phyloP scores from a whole-genome alignment of 192 early-diverging fungal genomes.

The Piromyces sp. region DNA sequence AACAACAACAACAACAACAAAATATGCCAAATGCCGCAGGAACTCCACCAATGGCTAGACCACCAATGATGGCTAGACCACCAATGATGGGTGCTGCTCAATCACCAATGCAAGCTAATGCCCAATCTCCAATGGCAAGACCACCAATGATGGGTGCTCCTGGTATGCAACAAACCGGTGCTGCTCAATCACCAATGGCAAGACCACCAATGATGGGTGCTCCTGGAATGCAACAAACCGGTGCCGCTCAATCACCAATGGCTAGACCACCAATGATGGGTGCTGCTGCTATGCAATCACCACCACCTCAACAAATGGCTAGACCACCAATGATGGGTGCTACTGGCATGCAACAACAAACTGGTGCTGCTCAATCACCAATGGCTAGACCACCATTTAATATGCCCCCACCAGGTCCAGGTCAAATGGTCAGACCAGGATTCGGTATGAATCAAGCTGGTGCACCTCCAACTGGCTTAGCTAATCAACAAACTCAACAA shows the following conservation, averaged over 20 bases:
- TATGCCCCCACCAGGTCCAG: slow-evolving; percentile 1
- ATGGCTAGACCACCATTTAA: slow-evolving; percentile 6
- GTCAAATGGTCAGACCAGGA: not conserved
- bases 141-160: slow-evolving; percentile 9
- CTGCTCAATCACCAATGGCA: slow-evolving; percentile 15
- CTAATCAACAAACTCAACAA: not conserved
- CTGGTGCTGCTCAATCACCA: not conserved
- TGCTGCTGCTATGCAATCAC: slow-evolving; percentile 8
- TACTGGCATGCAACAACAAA: not conserved
- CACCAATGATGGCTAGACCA: slow-evolving; percentile 11
- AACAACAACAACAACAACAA: slow-evolving; percentile 1
- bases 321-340: slow-evolving; percentile 6
- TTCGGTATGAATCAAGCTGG: slow-evolving; percentile 2
- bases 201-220: slow-evolving; percentile 7
- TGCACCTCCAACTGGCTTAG: not conserved
- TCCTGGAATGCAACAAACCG: slow-evolving; percentile 7
- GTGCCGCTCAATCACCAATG: not conserved
- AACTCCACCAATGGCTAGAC: slow-evolving; percentile 8
- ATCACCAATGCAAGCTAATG: not conserved
- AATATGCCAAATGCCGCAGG: not conserved
- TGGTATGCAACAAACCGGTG: slow-evolving; percentile 10
- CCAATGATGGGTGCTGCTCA: not conserved
- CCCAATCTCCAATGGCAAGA: not conserved
- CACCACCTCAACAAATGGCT: slow-evolving; percentile 3
- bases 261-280: slow-evolving; percentile 23